phyloP scores from a whole-genome alignment of 768 basidiomycete genomes.

The Suillus americanus region DNA sequence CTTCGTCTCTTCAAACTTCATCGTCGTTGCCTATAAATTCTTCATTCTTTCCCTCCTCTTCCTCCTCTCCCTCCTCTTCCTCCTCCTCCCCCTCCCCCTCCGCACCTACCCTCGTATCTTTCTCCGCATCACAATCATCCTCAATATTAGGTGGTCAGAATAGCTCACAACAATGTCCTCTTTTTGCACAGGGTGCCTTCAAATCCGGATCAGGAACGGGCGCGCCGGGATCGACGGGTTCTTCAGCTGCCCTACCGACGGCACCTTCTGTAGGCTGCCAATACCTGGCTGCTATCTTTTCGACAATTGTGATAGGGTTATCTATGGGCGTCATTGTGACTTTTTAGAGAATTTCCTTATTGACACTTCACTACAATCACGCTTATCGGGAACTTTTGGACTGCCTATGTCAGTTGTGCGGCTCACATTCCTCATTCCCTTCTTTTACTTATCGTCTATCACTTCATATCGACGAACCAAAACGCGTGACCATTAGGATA shows the following conservation, averaged over 20 bases:
- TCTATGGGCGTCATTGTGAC: slow-evolving; percentile 25
- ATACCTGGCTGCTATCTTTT: slow-evolving; percentile 22
- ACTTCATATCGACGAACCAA: background rate
- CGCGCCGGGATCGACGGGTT: slow-evolving; percentile 11
- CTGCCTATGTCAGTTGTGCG: background rate
- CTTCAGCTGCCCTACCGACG: slow-evolving; percentile 9
- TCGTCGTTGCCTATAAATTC: background rate
- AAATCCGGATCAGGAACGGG: background rate
- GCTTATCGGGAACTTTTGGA: background rate
- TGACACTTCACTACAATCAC: background rate
- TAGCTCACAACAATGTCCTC: slow-evolving; percentile 1
- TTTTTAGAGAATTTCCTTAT: slow-evolving; percentile 15
- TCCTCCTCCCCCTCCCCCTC: background rate
- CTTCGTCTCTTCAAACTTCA: slow-evolving; percentile 2
- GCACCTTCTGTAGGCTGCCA: slow-evolving; percentile 24
- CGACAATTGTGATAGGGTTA: slow-evolving; percentile 26
- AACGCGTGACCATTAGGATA: background rate
- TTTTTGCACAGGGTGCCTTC: background rate
- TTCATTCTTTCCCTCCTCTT: background rate
- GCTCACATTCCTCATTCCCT: background rate
- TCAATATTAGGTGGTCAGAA: background rate
- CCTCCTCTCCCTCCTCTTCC: background rate
- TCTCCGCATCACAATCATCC: background rate
- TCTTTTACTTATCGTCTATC: background rate
- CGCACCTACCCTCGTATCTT: background rate